Base-by-base conservation (phyloP, 108 stramenopile genomes). In the Skeletonema grethae region DNA sequence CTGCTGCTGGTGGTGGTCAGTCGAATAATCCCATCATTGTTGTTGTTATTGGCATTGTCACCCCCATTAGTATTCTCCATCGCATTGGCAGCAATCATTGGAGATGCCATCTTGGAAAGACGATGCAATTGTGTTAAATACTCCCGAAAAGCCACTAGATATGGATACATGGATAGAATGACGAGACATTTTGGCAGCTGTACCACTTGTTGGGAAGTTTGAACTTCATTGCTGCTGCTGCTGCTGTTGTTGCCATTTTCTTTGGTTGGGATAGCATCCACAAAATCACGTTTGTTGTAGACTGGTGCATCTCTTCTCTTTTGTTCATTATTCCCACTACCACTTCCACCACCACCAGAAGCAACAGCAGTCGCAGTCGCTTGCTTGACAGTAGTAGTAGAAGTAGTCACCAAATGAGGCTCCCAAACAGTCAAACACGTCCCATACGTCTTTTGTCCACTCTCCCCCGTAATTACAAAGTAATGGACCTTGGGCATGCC, bases 101-200 rank as follows among this genome's bases (percentile, higher is more conserved):
- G 70, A 67, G 86, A 70, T 9, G 96, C 90, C 28, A 88, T 85
- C 0, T 95, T 89, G 9, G 92, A 93, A 67, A 99, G 71, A 56
- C 96, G 86, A 82, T 98, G 98, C 12, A 98, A 72, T 73, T 97
- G 95, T 24, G 94, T 89, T 46, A 98, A 75, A 68, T 94, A 97
- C 28, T 87, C 84, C 36, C 93, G 87, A 83, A 95, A 97, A 25
- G 94, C 88, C 30, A 66, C 87, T 65, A 96, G 85, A 76, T 97
- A 99, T 0, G 97, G 97, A 87, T 94, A 96, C 57, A 95, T 96
- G 35, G 95, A 96, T 53, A 99, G 79, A 31, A 99, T 72, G 57
- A 96, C 93, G 35, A 99, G 82, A 16, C 94, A 91, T 38, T 87
- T 86, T 7, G 99, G 99, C 24, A 89, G 75, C 43, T 90, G 18